These are phyloP conservation scores for Sisymbrium irio DNA, from an alignment of 345 rosid genomes.

Conservation along the genomic window DNA sequence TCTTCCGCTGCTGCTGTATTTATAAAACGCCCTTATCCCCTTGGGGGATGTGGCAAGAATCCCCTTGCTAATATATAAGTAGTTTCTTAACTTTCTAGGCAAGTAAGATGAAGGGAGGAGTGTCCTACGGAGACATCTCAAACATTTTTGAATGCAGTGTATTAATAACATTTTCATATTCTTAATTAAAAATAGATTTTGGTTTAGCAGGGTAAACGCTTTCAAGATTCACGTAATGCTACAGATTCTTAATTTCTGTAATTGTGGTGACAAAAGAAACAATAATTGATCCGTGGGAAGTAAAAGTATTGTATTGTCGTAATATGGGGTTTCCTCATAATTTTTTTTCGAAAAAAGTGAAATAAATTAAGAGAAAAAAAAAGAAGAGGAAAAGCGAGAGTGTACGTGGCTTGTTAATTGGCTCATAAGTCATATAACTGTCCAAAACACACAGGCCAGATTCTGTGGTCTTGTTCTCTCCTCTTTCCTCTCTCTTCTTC, in stretches of 20 bases:
- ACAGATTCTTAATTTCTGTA: not conserved
- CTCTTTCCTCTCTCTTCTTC: slow-evolving; percentile 1
- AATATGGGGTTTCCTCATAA: not conserved
- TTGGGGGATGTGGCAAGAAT: slow-evolving; percentile 6
- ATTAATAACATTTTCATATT: not conserved
- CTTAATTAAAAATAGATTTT: not conserved
- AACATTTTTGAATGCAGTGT: slow-evolving; percentile 10
- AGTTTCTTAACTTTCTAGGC: slow-evolving; percentile 12
- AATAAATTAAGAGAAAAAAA: not conserved
- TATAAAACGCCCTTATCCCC: slow-evolving; percentile 1
- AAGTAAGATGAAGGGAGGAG: slow-evolving; percentile 20
- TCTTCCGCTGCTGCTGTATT: not conserved
- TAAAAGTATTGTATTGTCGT: not conserved
- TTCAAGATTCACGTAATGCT: not conserved
- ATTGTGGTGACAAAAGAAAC: not conserved
- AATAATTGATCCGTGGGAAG: not conserved
- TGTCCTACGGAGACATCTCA: slow-evolving; percentile 8
- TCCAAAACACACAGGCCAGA: slow-evolving; percentile 8
- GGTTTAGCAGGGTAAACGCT: not conserved
- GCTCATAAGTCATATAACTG: slow-evolving; percentile 31
- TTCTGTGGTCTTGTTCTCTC: slow-evolving; percentile 31
- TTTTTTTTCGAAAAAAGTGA: not conserved
- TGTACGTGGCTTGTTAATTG: slow-evolving; percentile 37
- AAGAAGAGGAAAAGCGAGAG: slow-evolving; percentile 32
- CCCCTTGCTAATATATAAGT: not conserved